These are phyloP conservation scores for Teunomyces atbi DNA, from an alignment of 805 yeast species.

Conservation along the genomic window DNA sequence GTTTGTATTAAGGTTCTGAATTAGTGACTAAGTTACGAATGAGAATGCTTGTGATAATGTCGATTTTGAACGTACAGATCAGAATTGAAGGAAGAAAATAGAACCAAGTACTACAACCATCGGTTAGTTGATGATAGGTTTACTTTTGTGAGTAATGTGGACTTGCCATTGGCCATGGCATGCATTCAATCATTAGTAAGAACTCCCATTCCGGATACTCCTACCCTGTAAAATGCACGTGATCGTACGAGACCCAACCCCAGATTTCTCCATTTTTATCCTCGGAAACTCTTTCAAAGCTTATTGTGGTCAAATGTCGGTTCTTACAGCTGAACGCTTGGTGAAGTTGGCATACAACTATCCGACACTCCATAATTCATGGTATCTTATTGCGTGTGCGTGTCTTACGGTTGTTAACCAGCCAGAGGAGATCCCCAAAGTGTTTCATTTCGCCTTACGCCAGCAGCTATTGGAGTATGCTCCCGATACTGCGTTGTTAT, in stretches of 20 bases:
- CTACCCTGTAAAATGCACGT: not conserved
- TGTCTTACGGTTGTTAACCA: constrained; percentile 77
- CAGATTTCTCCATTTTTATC: constrained; percentile 3
- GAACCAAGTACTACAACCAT: constrained; percentile 10
- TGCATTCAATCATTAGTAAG: not conserved
- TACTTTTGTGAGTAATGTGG: too few relatives aligned
- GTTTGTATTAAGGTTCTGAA: not conserved
- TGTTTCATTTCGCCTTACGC: constrained; percentile 66
- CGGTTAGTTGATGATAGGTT: constrained; percentile 10
- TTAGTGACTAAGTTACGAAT: not conserved
- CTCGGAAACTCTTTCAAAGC: not conserved
- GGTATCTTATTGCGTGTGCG: constrained; percentile 82
- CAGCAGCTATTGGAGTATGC: constrained; percentile 40
- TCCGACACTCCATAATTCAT: constrained; percentile 53
- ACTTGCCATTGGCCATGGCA: too few relatives aligned
- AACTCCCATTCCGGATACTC: not conserved
- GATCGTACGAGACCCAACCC: constrained; percentile 1
- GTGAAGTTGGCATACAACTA: constrained; percentile 49
- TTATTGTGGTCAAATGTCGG: constrained; percentile 6
- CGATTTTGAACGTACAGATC: not conserved
- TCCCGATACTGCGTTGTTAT: constrained; percentile 25
- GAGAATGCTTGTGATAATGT: not conserved
- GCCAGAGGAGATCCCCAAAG: constrained; percentile 74
- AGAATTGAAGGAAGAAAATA: not conserved
- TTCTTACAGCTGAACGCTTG: constrained; percentile 55